phyloP scores from a whole-genome alignment of 2,329 filamentous ascomycete species.

The Talaromyces sp. region DNA sequence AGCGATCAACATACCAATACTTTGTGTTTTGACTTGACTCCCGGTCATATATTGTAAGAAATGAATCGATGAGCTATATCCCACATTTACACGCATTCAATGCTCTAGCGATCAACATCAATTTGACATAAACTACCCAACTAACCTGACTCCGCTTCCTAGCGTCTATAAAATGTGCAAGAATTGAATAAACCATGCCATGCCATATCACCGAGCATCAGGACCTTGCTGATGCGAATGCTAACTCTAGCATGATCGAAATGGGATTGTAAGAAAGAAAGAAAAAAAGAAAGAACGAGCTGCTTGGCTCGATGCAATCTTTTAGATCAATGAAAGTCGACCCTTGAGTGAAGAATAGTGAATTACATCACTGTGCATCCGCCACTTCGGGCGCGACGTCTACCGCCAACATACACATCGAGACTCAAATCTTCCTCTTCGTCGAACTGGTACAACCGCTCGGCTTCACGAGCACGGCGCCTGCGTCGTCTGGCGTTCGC shows the following conservation, averaged over 20 bases:
- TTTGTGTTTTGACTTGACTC: neutral
- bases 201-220: neutral
- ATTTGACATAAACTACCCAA: neutral
- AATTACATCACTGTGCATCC: slow-evolving; percentile 59
- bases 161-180: slow-evolving; percentile 13
- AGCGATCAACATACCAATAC: neutral
- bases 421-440: slow-evolving; percentile 66
- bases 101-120: neutral
- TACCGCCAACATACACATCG: slow-evolving; percentile 46
- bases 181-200: neutral
- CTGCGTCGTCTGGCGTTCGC: slow-evolving; percentile 66
- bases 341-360: no score
- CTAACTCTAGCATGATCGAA: neutral
- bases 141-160: slow-evolving; percentile 2
- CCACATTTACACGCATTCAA: neutral
- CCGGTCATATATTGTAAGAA: neutral
- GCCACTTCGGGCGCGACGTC: slow-evolving; percentile 62
- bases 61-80: neutral
- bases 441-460: slow-evolving; percentile 67
- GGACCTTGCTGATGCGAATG: neutral
- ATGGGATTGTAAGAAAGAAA: neutral
- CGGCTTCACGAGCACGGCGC: slow-evolving; percentile 75
- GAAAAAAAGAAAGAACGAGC: neutral
- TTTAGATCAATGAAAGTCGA: neutral
- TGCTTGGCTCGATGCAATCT: neutral